Percentiles rank a stretch among this genome's conserved stretches.
Evolutionary conservation across 257 asterid species (phyloP).

Genomic region (Cinchona pubescens): DNA sequence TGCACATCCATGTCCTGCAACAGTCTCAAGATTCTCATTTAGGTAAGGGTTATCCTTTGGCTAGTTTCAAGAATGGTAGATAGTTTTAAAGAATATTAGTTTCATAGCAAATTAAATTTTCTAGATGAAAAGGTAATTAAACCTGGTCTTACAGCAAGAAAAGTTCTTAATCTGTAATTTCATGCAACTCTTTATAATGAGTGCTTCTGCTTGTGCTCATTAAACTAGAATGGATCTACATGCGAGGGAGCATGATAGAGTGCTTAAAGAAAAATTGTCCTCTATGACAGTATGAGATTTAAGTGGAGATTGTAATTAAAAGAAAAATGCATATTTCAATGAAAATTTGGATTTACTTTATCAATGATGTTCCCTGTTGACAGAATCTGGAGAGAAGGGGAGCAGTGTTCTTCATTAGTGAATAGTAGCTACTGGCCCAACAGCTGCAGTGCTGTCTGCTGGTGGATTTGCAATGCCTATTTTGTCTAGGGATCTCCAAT

Average conservation of each 20-base stretch:
- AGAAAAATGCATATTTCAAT: background rate
- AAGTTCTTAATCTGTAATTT: background rate
- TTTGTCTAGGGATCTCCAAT: conserved; percentile 76
- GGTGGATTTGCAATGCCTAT: conserved; percentile 79
- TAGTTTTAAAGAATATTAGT: background rate
- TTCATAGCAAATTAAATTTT: background rate
- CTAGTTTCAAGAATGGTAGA: no score
- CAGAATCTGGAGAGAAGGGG: conserved; percentile 45
- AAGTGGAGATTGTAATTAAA: no score
- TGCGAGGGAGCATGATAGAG: background rate
- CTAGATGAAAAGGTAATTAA: background rate
- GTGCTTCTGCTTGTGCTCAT: background rate
- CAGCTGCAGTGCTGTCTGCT: conserved; percentile 89
- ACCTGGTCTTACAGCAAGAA: background rate
- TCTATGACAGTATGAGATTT: background rate
- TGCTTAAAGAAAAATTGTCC: background rate
- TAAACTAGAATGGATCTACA: background rate
- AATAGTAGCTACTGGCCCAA: conserved; percentile 85
- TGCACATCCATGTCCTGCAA: conserved; percentile 72
- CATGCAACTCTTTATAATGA: background rate
- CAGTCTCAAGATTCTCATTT: conserved; percentile 65
- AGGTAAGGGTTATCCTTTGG: conserved; percentile 33
- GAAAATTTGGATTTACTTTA: background rate
- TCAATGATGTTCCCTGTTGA: conserved; percentile 18
- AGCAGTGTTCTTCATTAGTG: conserved; percentile 39